phyloP scores from a whole-genome alignment of 495 filamentous ascomycete species.

The Trypethelium eluteriae region DNA sequence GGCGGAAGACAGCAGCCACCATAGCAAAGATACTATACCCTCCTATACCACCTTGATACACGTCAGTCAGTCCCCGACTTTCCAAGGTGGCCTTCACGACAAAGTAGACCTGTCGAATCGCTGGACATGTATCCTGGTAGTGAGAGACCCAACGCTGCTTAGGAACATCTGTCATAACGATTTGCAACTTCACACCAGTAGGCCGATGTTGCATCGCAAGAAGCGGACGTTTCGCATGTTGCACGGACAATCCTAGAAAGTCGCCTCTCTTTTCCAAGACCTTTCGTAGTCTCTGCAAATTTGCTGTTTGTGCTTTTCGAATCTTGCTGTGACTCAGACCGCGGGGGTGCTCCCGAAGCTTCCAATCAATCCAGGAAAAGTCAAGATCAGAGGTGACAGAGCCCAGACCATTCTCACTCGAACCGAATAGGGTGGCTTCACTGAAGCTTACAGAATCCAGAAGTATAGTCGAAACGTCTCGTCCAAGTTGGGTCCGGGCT shows the following conservation, averaged over 20 bases:
- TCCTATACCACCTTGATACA: conserved; percentile 40
- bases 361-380: conserved; percentile 32
- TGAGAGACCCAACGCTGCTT: conserved; percentile 36
- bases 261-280: conserved; percentile 5
- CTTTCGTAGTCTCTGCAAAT: background rate
- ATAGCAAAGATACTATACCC: conserved; percentile 49
- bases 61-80: conserved; percentile 41
- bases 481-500: conserved; percentile 21
- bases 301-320: background rate
- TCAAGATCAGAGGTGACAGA: conserved; percentile 47
- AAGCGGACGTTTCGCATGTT: conserved; percentile 26
- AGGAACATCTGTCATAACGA: conserved; percentile 37
- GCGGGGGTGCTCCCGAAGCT: background rate
- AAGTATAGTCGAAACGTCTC: conserved; percentile 22
- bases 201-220: conserved; percentile 35
- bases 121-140: conserved; percentile 44
- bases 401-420: conserved; percentile 47
- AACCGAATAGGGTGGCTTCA: conserved; percentile 42
- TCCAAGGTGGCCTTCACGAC: conserved; percentile 44
- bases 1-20: conserved; percentile 41
- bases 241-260: conserved; percentile 9
- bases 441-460: conserved; percentile 20
- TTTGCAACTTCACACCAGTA: conserved; percentile 45
- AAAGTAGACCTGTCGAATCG: conserved; percentile 44
- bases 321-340: background rate